A percentile compares a stretch with the other conserved stretches of the same genome.
Evolutionary conservation across 192 early-diverging fungal species (phyloP).

Genomic region (Rhizoclosmatium sp.): DNA sequence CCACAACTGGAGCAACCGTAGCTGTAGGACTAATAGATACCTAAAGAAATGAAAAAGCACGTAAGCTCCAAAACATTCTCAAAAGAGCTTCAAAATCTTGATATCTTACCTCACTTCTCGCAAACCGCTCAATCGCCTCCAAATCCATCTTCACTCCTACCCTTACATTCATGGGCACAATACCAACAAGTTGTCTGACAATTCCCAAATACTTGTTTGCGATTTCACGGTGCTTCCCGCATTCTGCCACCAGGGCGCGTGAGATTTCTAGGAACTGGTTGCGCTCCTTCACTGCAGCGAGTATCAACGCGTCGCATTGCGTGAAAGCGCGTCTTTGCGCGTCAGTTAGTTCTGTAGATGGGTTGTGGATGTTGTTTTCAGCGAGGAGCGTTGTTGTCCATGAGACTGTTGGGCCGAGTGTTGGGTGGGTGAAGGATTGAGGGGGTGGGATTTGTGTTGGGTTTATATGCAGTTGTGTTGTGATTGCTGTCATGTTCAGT

Average conservation of each 20-base stretch:
- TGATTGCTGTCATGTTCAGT: constrained; percentile 32
- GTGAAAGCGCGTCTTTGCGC: constrained; percentile 24
- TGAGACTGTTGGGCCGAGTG: neutral
- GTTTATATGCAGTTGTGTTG: constrained; percentile 37
- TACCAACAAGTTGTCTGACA: constrained; percentile 18
- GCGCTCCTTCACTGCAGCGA: constrained; percentile 36
- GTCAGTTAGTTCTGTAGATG: constrained; percentile 11
- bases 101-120: constrained; percentile 19
- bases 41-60: neutral
- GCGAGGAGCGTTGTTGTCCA: constrained; percentile 28
- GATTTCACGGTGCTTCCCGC: constrained; percentile 15
- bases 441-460: constrained; percentile 33
- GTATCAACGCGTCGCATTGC: constrained; percentile 19
- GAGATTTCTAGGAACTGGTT: constrained; percentile 37
- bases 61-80: too few species aligned
- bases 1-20: neutral
- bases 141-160: constrained; percentile 39
- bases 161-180: constrained; percentile 29
- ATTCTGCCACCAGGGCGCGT: constrained; percentile 22
- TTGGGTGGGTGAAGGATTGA: constrained; percentile 19
- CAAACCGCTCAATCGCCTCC: constrained; percentile 33
- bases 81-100: neutral
- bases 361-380: neutral
- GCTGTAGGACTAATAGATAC: neutral
- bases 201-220: constrained; percentile 23